A percentile compares a stretch with the other conserved stretches of the same genome.
phyloP scores from a whole-genome alignment of 768 basidiomycete species.

The Dioszegia aurantiaca region DNA sequence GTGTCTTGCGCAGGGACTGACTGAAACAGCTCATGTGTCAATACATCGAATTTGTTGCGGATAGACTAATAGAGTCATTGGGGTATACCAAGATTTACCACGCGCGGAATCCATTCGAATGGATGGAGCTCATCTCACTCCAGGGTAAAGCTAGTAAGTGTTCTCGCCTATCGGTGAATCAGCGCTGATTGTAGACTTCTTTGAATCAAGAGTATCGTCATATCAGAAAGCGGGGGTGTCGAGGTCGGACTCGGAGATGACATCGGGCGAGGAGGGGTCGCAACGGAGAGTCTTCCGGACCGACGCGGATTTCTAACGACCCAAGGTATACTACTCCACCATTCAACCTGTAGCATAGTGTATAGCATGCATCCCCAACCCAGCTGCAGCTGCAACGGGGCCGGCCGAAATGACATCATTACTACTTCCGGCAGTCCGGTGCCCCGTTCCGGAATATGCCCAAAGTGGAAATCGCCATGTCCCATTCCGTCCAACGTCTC shows the following conservation, averaged over 20 bases:
- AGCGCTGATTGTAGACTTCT: constrained; percentile 63
- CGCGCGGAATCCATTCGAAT: constrained; percentile 53
- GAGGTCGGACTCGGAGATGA: constrained; percentile 27
- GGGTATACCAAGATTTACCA: constrained; percentile 52
- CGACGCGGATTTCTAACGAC: constrained; percentile 53
- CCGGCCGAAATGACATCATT: constrained; percentile 17
- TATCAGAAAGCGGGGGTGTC: constrained; percentile 55
- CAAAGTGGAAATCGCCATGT: constrained; percentile 3
- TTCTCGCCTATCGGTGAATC: background rate
- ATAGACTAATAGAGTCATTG: constrained; percentile 45
- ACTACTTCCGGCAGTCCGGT: constrained; percentile 7
- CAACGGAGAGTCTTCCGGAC: constrained; percentile 47
- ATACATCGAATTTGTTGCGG: constrained; percentile 53
- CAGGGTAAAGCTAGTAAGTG: constrained; percentile 74
- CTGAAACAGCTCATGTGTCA: constrained; percentile 48
- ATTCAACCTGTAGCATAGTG: constrained; percentile 5
- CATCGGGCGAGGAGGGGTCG: constrained; percentile 13
- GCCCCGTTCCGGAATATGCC: constrained; percentile 8
- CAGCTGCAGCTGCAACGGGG: too few species aligned
- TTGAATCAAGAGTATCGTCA: constrained; percentile 85
- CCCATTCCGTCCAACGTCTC: constrained; percentile 5
- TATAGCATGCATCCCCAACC: background rate
- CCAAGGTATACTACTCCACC: too few species aligned
- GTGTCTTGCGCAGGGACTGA: background rate
- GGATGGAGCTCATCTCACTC: constrained; percentile 88